phyloP scores from a whole-genome alignment of 495 filamentous ascomycete genomes.

The Darksidea phi region DNA sequence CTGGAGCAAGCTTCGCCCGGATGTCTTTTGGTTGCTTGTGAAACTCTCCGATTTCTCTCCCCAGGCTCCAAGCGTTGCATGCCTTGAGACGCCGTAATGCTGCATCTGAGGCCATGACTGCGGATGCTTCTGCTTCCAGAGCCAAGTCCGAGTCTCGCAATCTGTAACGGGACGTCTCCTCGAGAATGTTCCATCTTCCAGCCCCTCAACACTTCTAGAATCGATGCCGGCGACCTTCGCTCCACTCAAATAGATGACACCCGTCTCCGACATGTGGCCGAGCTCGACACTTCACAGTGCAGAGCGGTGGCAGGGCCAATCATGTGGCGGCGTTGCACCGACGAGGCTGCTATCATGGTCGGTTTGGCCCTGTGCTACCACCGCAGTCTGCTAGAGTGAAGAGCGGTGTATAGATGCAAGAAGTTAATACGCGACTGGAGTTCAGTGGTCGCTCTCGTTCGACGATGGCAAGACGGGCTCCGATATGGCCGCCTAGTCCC shows the following conservation, averaged over 20 bases:
- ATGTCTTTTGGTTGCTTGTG: too few relatives aligned
- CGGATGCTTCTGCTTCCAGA: constrained; percentile 14
- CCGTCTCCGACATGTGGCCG: constrained; percentile 33
- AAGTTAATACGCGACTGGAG: background rate
- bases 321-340: background rate
- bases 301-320: constrained; percentile 11
- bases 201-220: constrained; percentile 24
- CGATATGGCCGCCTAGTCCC: constrained; percentile 8
- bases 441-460: too few relatives aligned
- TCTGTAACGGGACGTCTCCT: constrained; percentile 8
- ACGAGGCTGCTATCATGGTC: constrained; percentile 6
- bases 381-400: constrained; percentile 9
- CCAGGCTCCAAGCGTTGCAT: constrained; percentile 13
- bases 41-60: background rate
- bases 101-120: background rate
- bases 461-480: constrained; percentile 1
- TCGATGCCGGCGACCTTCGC: background rate
- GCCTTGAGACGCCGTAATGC: constrained; percentile 14
- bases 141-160: constrained; percentile 18
- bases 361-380: constrained; percentile 8
- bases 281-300: constrained; percentile 2
- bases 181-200: constrained; percentile 12
- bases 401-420: constrained; percentile 30
- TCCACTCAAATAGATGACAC: constrained; percentile 19
- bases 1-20: too few relatives aligned